Conservation (phyloP, 768 basidiomycete species). For the Suillus luteus region DNA sequence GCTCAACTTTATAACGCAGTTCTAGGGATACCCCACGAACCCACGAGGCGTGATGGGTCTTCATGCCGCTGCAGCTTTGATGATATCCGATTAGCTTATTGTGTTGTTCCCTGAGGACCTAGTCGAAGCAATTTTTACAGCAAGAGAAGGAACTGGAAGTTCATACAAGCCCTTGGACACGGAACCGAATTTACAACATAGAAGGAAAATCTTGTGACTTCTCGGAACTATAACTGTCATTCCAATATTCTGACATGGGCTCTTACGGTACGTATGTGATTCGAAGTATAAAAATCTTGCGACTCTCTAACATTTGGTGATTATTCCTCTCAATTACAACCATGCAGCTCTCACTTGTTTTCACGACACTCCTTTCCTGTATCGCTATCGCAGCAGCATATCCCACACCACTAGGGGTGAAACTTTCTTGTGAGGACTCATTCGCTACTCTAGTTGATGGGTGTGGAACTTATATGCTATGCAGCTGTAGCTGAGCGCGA, state of each 20-base stretch:
- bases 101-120: neutral
- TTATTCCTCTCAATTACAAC: neutral
- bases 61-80: neutral
- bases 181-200: neutral
- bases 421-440: neutral
- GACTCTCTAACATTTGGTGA: neutral
- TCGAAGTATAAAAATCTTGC: neutral
- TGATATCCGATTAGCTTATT: neutral
- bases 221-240: neutral
- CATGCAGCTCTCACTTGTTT: neutral
- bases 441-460: neutral
- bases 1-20: neutral
- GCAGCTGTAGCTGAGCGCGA: neutral
- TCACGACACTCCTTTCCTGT: neutral
- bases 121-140: neutral
- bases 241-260: neutral
- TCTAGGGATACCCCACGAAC: neutral
- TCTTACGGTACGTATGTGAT: neutral
- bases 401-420: neutral
- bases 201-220: neutral
- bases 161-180: neutral
- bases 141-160: neutral
- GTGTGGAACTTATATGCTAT: neutral
- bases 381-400: neutral
- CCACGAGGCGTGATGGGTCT: neutral